Evolutionary conservation across 2,329 filamentous ascomycete species (phyloP).

Genomic region (Monilinia polystroma): DNA sequence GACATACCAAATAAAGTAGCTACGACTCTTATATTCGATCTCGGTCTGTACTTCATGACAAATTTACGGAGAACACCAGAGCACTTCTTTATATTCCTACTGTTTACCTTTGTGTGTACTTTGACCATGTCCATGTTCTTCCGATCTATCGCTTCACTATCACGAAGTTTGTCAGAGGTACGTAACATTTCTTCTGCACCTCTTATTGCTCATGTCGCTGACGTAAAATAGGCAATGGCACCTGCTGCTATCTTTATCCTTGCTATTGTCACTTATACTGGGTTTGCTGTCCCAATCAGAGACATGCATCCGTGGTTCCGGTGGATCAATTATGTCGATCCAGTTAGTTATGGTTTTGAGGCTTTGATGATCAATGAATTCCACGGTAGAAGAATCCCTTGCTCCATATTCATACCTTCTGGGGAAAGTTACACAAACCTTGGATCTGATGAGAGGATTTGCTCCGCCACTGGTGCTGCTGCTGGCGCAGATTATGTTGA

Average conservation of each 20-base stretch:
- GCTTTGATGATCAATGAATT: constrained; percentile 84
- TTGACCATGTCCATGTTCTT: constrained; percentile 85
- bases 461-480: constrained; percentile 57
- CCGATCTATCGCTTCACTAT: constrained; percentile 74
- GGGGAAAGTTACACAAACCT: constrained; percentile 31
- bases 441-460: constrained; percentile 44
- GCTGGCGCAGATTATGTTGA: constrained; percentile 53
- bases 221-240: constrained; percentile 31
- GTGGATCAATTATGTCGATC: constrained; percentile 69
- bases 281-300: constrained; percentile 53
- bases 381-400: constrained; percentile 31
- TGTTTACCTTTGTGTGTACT: constrained; percentile 72
- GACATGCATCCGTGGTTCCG: constrained; percentile 57
- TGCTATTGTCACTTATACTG: constrained; percentile 48
- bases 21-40: constrained; percentile 76
- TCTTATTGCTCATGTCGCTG: neutral
- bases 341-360: constrained; percentile 65
- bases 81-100: constrained; percentile 80
- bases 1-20: constrained; percentile 80
- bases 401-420: constrained; percentile 32
- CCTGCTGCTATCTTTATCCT: constrained; percentile 58
- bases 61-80: constrained; percentile 72
- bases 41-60: constrained; percentile 83
- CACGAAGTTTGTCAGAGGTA: constrained; percentile 64
- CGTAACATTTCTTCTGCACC: constrained; percentile 35